Evolutionary conservation across 352 stramenopile species (phyloP), one percentile per base, ranked within the genome.

Genomic region (Phytophthora hibernalis): DNA sequence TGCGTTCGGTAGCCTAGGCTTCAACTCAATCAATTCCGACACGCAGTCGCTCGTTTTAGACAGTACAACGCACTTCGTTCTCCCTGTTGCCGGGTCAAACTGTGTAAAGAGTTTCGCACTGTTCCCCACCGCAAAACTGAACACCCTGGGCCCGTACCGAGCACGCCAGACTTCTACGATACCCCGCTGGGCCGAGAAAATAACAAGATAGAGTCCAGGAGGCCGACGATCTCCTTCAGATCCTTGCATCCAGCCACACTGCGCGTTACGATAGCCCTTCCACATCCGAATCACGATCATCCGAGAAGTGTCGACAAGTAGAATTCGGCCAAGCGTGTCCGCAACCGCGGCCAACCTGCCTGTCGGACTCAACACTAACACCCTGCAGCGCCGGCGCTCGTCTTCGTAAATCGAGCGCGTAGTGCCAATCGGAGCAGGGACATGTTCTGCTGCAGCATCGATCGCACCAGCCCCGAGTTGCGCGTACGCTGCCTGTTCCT

Each of bases 211-310:
- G 1, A 96, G 66, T 3, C 87, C 87, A 35, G 60, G 70, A 1
- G 72, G 68, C 2, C 82, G 73, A 54, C 63, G 61, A 30, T 70
- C 57, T 44, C 80, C 80, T 82, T 92, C 83, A 0, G 48, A 66
- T 12, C 81, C 80, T 63, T 93, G 83, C 81, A 96, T 93, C 87
- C 87, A 96, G 0, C 79, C 87, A 18, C 74, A 85, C 53, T 96
- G 87, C 1, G 85, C 87, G 61, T 92, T 91, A 5, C 87, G 84
- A 65, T 96, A 96, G 9, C 87, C 87, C 74, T 96, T 96, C 87
- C 87, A 96, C 77, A 96, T 92, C 20, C 87, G 82, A 65, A 94
- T 89, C 15, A 94, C 64, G 24, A 89, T 72, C 87, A 96, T 94
- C 30, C 84, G 79, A 31, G 73, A 83, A 2, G 84, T 96, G 55